Base-by-base conservation (phyloP, 306 rosid species). In the Vigna mungo region DNA sequence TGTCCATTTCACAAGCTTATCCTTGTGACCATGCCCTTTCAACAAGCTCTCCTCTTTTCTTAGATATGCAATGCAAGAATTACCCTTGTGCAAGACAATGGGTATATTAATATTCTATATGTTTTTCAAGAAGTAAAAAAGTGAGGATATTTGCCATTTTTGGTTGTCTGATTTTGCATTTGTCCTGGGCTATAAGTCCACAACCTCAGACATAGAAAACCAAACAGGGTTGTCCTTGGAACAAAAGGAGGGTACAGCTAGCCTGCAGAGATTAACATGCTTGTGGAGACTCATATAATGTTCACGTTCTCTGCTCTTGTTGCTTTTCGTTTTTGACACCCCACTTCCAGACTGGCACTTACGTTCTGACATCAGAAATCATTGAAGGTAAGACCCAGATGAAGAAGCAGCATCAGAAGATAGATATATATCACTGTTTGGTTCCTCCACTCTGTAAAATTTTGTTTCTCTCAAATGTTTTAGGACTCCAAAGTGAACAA, bases 311-410 rank as follows among this genome's bases (percentile, higher is more conserved):
- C 48, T 27, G 44, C 54, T 66, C 63, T 76, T 79, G 89, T 63
- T 76, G 49, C 71, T 76, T 68, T 83, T 25, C 48, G 37, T 70
- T n/a, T 60, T 47, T 78, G 90, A 86, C 89, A 85, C 52, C 90
- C 53, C 81, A 78, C 77, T 85, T 87, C 93, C 93, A 85, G 84
- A 46, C 92, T 86, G 89, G 88, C 86, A 83, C 32, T 68, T 58
- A 9, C 49, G 9, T 13, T 48, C 55, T 62, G 21, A 11, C 52
- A 78, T 12, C 59, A 41, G 56, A 70, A 74, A 75, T 81, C 83
- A 48, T 70, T 77, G 59, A 48, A 62, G 88, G 75, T 81, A 85
- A 68, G 65, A 69, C 59, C 59, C n/a, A 7, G 6, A 18, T 60
- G 30, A 60, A 60, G 66, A 30, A 30, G 46, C 8, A 49, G 75